phyloP scores from a whole-genome alignment of 1,284 basidiomycete genomes.

The Phlebopus sp. region DNA sequence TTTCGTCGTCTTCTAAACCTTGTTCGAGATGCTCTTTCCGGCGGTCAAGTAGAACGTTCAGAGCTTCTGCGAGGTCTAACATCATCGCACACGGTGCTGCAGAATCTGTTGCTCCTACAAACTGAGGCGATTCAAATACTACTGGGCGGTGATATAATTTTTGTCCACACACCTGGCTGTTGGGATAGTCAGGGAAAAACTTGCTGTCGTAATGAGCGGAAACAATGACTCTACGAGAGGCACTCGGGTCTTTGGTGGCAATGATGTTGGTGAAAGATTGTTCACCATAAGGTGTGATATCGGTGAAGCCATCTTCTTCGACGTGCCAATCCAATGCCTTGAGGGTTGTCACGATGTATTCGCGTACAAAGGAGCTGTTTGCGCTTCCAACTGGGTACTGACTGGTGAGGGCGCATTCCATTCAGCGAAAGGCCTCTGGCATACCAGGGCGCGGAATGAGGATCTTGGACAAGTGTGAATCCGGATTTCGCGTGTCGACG shows the following conservation, averaged over 20 bases:
- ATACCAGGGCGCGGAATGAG: constrained; percentile 79
- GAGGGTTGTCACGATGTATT: constrained; percentile 72
- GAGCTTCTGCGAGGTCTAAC: constrained; percentile 81
- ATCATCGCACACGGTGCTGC: constrained; percentile 95
- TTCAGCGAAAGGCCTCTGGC: constrained; percentile 29
- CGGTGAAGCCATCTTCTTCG: constrained; percentile 78
- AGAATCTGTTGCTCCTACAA: constrained; percentile 96
- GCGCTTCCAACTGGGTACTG: constrained; percentile 57
- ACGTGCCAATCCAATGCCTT: constrained; percentile 79
- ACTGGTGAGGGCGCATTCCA: constrained; percentile 11
- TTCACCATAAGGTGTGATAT: constrained; percentile 79
- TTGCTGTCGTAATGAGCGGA: constrained; percentile 97
- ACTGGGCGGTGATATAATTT: background rate
- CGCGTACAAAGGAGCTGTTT: constrained; percentile 76
- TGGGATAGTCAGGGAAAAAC: constrained; percentile 71
- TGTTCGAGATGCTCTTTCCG: constrained; percentile 57
- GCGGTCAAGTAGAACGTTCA: constrained; percentile 68
- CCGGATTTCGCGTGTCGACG: constrained; percentile 59
- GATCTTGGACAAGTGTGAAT: constrained; percentile 77
- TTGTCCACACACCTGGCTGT: constrained; percentile 58
- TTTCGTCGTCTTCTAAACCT: constrained; percentile 68
- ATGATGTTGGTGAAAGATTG: constrained; percentile 89
- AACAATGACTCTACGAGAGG: constrained; percentile 79
- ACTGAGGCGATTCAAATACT: constrained; percentile 46
- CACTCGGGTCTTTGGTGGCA: constrained; percentile 89